Percentiles rank a stretch among this genome's conserved stretches.
These are phyloP conservation scores for Kazachstania bromeliacearum DNA, from an alignment of 805 yeast species.

Conservation along the genomic window DNA sequence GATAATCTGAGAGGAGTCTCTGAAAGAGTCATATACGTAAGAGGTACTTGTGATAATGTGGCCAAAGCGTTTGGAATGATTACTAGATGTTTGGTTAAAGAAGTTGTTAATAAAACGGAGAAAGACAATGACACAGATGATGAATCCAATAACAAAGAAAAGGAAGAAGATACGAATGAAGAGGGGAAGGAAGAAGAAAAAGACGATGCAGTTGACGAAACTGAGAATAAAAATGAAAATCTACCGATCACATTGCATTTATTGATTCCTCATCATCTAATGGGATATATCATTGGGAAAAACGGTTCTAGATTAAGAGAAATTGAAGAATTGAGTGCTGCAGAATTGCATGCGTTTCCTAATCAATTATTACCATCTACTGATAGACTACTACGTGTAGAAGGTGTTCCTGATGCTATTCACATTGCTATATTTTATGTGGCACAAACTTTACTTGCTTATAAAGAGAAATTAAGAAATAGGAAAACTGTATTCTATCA, in stretches of 20 bases:
- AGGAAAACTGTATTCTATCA: slow-evolving; percentile 32
- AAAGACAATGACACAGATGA: not conserved
- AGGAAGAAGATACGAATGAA: not conserved
- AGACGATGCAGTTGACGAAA: not conserved
- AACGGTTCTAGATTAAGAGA: slow-evolving; percentile 66
- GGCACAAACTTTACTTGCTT: slow-evolving; percentile 57
- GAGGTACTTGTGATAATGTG: slow-evolving; percentile 68
- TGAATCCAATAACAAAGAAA: not conserved
- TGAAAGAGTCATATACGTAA: slow-evolving; percentile 63
- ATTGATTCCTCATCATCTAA: slow-evolving; percentile 66
- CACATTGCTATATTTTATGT: slow-evolving; percentile 74
- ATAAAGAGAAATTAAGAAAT: slow-evolving; percentile 39
- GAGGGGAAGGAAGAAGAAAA: not conserved
- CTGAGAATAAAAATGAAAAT: slow-evolving; percentile 31
- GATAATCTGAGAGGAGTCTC: slow-evolving; percentile 64
- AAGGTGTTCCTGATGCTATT: slow-evolving; percentile 80
- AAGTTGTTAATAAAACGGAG: not conserved
- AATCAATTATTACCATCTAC: slow-evolving; percentile 65
- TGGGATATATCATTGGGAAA: slow-evolving; percentile 76
- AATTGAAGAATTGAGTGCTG: slow-evolving; percentile 75
- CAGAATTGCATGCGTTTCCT: slow-evolving; percentile 64
- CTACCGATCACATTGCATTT: slow-evolving; percentile 48
- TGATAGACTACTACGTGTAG: slow-evolving; percentile 59
- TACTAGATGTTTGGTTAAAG: slow-evolving; percentile 43
- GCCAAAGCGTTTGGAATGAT: slow-evolving; percentile 76